phyloP scores from a whole-genome alignment of 2,329 filamentous ascomycete genomes.

The Sphaerulina vaccinii region DNA sequence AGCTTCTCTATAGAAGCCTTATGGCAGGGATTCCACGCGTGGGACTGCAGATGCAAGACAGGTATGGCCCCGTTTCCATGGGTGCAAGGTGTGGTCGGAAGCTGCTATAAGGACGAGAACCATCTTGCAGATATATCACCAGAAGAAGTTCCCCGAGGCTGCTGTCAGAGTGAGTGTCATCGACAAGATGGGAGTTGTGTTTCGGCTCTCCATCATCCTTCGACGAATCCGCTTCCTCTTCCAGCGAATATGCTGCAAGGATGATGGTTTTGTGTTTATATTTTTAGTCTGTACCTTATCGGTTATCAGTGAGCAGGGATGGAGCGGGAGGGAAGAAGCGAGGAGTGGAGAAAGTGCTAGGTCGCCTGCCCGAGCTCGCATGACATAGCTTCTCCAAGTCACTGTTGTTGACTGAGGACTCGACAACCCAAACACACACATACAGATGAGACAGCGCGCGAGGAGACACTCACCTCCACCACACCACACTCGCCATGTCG shows the following conservation, averaged over 20 bases:
- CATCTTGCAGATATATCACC: not conserved
- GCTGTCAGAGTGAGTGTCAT: not conserved
- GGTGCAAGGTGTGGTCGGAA: not conserved
- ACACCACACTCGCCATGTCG: slow-evolving; percentile 27
- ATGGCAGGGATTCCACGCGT: slow-evolving; percentile 4
- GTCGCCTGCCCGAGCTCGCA: no score
- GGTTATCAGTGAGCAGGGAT: not conserved
- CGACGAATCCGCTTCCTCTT: slow-evolving; percentile 2
- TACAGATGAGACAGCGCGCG: not conserved
- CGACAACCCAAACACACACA: not conserved
- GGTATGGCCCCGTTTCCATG: not conserved
- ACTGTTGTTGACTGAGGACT: no score
- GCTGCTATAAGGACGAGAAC: not conserved
- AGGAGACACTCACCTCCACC: not conserved
- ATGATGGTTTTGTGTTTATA: not conserved
- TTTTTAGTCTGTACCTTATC: slow-evolving; percentile 3
- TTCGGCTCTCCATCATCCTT: slow-evolving; percentile 12
- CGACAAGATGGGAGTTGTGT: not conserved
- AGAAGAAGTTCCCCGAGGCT: not conserved
- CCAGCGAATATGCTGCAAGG: slow-evolving; percentile 5
- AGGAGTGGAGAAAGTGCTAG: not conserved
- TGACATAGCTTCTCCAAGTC: no score
- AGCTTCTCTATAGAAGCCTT: not conserved
- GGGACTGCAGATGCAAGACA: not conserved
- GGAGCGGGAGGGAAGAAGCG: not conserved